These are phyloP conservation scores for Zostera marina DNA, from an alignment of 116 monocot genomes.

Conservation along the genomic window DNA sequence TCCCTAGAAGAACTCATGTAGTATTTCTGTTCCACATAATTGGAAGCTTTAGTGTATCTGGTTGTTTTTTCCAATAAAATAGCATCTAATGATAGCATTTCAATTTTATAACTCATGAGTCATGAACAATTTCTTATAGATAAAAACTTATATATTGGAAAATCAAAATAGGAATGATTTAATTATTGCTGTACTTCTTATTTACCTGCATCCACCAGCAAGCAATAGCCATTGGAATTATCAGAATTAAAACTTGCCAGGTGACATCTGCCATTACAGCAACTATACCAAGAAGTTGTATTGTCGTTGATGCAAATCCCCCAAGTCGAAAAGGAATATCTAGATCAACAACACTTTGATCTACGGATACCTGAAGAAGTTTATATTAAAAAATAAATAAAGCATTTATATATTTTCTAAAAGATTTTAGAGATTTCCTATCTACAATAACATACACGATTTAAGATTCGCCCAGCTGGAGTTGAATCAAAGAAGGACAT, in stretches of 20 bases:
- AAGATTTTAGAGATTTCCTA: not conserved
- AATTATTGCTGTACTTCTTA: not conserved
- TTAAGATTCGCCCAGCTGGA: conserved; percentile 83
- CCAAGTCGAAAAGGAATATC: conserved; percentile 96
- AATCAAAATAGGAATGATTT: not conserved
- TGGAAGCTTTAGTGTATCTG: not conserved
- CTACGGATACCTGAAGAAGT: conserved; percentile 67
- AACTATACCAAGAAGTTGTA: conserved; percentile 84
- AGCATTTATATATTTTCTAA: not conserved
- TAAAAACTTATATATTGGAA: not conserved
- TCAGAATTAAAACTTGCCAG: conserved; percentile 79
- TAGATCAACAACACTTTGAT: conserved; percentile 96
- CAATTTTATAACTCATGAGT: not conserved
- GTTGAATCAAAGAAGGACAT: conserved; percentile 99
- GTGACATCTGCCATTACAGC: conserved; percentile 92
- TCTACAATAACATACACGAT: conserved; percentile 39
- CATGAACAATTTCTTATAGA: not conserved
- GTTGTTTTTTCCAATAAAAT: not conserved
- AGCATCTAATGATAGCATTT: too few species aligned
- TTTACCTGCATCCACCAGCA: conserved; percentile 98
- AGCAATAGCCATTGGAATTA: conserved; percentile 77
- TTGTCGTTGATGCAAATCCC: conserved; percentile 86
- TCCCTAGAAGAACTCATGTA: conserved; percentile 99
- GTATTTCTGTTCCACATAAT: conserved; percentile 49
- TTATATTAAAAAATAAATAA: not conserved